A percentile compares a stretch with the other conserved stretches of the same genome.
These are phyloP conservation scores for Hymenoscyphus scutula DNA, from an alignment of 2,329 filamentous ascomycete species.

Conservation along the genomic window DNA sequence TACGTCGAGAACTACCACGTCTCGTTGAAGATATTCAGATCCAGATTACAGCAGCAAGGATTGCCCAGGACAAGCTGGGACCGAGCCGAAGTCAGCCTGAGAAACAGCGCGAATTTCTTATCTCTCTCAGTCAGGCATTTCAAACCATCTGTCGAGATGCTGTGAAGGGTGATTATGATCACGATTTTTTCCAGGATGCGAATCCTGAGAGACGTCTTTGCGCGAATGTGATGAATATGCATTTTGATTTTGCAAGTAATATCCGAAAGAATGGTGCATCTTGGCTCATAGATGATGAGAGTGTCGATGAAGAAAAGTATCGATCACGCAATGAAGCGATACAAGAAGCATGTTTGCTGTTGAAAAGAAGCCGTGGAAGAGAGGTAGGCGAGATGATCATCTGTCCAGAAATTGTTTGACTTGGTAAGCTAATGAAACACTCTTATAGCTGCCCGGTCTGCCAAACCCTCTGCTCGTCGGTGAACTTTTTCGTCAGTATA, in stretches of 20 bases:
- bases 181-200: constrained; percentile 48
- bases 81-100: constrained; percentile 43
- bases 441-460: constrained; percentile 55
- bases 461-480: constrained; percentile 59
- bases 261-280: no score
- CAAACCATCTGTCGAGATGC: constrained; percentile 45
- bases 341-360: not conserved
- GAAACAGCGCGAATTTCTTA: constrained; percentile 50
- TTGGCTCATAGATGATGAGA: constrained; percentile 38
- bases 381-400: not conserved
- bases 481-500: constrained; percentile 60
- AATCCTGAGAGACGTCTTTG: constrained; percentile 46
- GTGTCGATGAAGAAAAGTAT: constrained; percentile 34
- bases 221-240: constrained; percentile 51
- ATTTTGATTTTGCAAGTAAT: constrained; percentile 44
- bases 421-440: constrained; percentile 42
- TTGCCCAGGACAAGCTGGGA: constrained; percentile 47
- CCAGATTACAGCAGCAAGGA: constrained; percentile 38
- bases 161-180: constrained; percentile 50
- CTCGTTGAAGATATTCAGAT: constrained; percentile 44
- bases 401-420: constrained; percentile 19
- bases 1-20: constrained; percentile 45
- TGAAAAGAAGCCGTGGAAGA: constrained; percentile 6
- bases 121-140: constrained; percentile 45
- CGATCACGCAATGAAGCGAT: constrained; percentile 1